Conservation (phyloP, 371 early-diverging fungal genomes). For the Basidiobolus meristosporus region DNA sequence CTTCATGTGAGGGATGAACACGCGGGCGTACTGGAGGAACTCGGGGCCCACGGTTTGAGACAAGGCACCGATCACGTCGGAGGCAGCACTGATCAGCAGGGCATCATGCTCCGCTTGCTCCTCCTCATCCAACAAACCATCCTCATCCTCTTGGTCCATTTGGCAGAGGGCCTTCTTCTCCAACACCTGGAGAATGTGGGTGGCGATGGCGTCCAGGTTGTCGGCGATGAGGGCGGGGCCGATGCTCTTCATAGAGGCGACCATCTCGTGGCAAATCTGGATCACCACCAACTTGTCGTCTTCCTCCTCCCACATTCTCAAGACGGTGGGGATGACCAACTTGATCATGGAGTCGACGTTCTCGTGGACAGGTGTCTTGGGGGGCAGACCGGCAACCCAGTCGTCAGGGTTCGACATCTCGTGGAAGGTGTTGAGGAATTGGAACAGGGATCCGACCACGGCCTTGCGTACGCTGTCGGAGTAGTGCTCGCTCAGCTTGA, state of each 20-base stretch:
- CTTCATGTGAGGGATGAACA: conserved; percentile 60
- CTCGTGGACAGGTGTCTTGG: conserved; percentile 41
- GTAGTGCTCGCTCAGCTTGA: conserved; percentile 40
- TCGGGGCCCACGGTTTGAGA: conserved; percentile 49
- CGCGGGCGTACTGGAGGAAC: conserved; percentile 49
- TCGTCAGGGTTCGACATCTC: conserved; percentile 32
- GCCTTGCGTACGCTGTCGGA: conserved; percentile 72
- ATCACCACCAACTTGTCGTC: conserved; percentile 67
- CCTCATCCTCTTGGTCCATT: conserved; percentile 44
- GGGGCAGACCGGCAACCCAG: conserved; percentile 57
- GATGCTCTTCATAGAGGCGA: conserved; percentile 39
- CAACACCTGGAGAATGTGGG: conserved; percentile 39
- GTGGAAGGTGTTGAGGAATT: conserved; percentile 57
- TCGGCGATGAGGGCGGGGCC: conserved; percentile 63
- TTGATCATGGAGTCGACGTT: conserved; percentile 48
- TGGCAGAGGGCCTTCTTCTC: conserved; percentile 70
- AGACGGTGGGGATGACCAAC: conserved; percentile 42
- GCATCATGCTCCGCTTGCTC: conserved; percentile 75
- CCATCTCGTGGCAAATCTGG: conserved; percentile 50
- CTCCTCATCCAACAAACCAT: conserved; percentile 46
- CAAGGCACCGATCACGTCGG: conserved; percentile 64
- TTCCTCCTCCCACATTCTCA: conserved; percentile 59
- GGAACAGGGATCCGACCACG: conserved; percentile 41
- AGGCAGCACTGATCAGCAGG: conserved; percentile 53
- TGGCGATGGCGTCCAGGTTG: conserved; percentile 29